Percentiles rank a stretch among this genome's conserved stretches.
phyloP scores from a whole-genome alignment of 208 protist species.

The Naegleria lovaniensis region DNA sequence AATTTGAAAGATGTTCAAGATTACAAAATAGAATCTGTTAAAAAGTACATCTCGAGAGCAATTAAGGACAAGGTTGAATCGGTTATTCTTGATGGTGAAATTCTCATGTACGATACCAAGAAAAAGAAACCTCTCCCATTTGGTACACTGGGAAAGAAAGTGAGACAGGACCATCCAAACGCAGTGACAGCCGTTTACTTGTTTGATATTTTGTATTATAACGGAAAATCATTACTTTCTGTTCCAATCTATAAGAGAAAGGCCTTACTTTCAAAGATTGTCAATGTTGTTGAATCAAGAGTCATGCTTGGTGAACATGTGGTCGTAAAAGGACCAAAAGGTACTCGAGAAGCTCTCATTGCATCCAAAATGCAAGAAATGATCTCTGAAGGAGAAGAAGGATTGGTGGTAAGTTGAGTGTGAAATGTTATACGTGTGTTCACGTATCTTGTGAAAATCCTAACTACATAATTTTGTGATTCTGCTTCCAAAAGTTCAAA shows the following conservation, averaged over 20 bases:
- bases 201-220: conserved; percentile 71
- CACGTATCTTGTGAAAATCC: too few relatives aligned
- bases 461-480: too few relatives aligned
- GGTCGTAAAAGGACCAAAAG: not conserved
- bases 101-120: conserved; percentile 65
- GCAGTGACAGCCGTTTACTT: conserved; percentile 65
- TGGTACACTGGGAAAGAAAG: conserved; percentile 68
- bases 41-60: conserved; percentile 50
- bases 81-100: conserved; percentile 75
- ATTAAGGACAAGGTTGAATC: conserved; percentile 42
- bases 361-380: not conserved
- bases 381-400: conserved; percentile 13
- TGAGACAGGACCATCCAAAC: conserved; percentile 55
- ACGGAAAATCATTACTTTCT: conserved; percentile 52
- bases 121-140: conserved; percentile 66
- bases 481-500: too few relatives aligned
- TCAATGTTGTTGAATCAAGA: conserved; percentile 45
- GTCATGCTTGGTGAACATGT: conserved; percentile 44
- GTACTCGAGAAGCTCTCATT: not conserved
- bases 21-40: conserved; percentile 59
- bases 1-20: conserved; percentile 62
- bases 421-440: too few relatives aligned
- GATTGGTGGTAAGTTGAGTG: not conserved
- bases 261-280: conserved; percentile 40
- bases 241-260: conserved; percentile 48